Evolutionary conservation across 192 early-diverging fungal species (phyloP).

Genomic region (Linnemannia zychae): DNA sequence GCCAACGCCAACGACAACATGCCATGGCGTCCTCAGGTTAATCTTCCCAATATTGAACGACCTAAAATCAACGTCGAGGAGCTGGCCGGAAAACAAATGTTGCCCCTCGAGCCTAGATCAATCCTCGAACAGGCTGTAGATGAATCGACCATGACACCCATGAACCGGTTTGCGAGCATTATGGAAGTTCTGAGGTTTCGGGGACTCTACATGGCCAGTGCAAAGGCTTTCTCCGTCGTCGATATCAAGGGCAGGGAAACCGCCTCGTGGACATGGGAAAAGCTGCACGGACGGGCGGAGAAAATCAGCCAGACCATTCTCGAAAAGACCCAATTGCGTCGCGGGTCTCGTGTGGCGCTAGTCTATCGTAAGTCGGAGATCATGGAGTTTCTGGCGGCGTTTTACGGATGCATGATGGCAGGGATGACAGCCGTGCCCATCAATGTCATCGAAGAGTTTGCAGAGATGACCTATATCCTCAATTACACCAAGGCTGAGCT

Average conservation of each 20-base stretch:
- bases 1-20: constrained; percentile 16
- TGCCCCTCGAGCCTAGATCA: constrained; percentile 64
- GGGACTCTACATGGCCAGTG: constrained; percentile 67
- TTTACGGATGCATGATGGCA: constrained; percentile 86
- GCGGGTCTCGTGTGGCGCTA: constrained; percentile 80
- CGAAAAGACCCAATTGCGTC: constrained; percentile 68
- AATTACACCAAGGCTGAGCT: constrained; percentile 73
- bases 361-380: constrained; percentile 87
- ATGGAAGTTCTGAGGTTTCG: constrained; percentile 77
- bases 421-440: constrained; percentile 89
- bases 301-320: constrained; percentile 78
- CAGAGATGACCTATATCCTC: constrained; percentile 83
- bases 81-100: constrained; percentile 66
- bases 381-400: constrained; percentile 83
- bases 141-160: constrained; percentile 54
- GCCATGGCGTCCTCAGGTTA: constrained; percentile 43
- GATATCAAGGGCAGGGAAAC: constrained; percentile 84
- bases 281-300: constrained; percentile 76
- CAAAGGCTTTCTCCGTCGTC: constrained; percentile 74
- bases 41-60: constrained; percentile 49
- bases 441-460: constrained; percentile 84
- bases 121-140: constrained; percentile 61
- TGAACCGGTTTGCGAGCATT: constrained; percentile 73
- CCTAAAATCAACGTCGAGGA: constrained; percentile 58
- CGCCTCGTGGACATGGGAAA: constrained; percentile 79